Evolutionary conservation across 495 filamentous ascomycete species (phyloP), one percentile per base, ranked within the genome.

Genomic region (Neurospora sp.): DNA sequence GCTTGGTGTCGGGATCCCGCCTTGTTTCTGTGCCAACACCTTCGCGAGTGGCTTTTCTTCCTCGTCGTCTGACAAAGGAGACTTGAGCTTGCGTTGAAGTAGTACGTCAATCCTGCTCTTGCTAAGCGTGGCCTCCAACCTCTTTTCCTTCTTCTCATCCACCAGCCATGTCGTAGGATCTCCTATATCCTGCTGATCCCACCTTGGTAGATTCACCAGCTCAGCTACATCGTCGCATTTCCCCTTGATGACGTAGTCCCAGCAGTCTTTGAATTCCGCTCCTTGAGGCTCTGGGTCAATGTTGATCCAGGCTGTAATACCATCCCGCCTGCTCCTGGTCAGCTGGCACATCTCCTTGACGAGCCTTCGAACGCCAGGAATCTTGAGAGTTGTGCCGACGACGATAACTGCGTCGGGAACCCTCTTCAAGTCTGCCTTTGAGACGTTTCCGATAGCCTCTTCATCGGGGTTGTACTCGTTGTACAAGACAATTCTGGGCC

Each of bases 391-490:
- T 8, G 96, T 99, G 40, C 96, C 96, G 17, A 96, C 96, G 38
- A 99, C 96, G 71, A 99, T 89, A 35, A 99, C 84, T 8, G 94
- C 94, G 76, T 98, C 96, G 0, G 96, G 96, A 42, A 94, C 87
- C 40, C 89, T 89, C 70, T 92, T 90, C 31, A 98, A 82, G 79
- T 99, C 96, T 3, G 93, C 89, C 68, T 87, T 89, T 73, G 94
- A 92, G 14, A 97, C 93, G 8, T 93, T 90, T 16, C 96, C 94
- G 78, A 99, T 99, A 22, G 96, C 94, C 73, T 97, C 95, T 68
- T 94, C 93, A 74, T 99, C 96, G 1, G 96, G 95, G 78, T 97
- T 97, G 79, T 93, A 91, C 80, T 99, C 96, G 81, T 99, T 97
- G 84, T 99, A 99, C 35, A 99, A 85, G 2, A 98, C 94, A 81